Conservation (phyloP, 2,329 filamentous ascomycete species). For the Colletotrichum magnum region DNA sequence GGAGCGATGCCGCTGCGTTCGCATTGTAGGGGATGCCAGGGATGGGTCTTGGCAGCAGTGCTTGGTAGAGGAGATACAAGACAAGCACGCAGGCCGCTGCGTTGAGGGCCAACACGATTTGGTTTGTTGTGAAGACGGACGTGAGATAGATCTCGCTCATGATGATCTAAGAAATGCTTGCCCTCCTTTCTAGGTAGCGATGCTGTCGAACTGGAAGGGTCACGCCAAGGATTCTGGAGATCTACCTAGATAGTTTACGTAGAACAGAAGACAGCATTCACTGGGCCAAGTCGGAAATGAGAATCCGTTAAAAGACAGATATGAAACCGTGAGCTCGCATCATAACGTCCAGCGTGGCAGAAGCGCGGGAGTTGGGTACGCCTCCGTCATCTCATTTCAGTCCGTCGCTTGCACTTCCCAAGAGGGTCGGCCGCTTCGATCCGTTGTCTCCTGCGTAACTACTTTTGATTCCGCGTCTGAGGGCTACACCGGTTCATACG, state of each 20-base stretch:
- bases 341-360: too few relatives aligned
- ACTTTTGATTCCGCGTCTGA: too few relatives aligned
- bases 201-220: neutral
- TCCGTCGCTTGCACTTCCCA: neutral
- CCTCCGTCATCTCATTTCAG: neutral
- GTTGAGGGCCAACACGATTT: neutral
- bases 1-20: conserved; percentile 13
- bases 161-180: neutral
- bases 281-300: too few relatives aligned
- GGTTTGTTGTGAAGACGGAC: neutral
- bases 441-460: too few relatives aligned
- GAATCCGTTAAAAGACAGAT: too few relatives aligned
- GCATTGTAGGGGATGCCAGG: conserved; percentile 35
- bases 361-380: too few relatives aligned
- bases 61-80: conserved; percentile 14
- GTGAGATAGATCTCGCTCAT: neutral
- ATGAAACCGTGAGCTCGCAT: too few relatives aligned
- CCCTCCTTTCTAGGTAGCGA: neutral
- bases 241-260: too few relatives aligned
- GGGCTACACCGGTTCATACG: too few relatives aligned
- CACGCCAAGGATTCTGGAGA: neutral
- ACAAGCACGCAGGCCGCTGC: neutral
- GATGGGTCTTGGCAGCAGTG: conserved; percentile 24
- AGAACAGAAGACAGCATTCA: too few relatives aligned
- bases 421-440: too few relatives aligned